Evolutionary conservation across 176 grass and related monocot genomes (phyloP).

Genomic region (Alopecurus myosuroides): DNA sequence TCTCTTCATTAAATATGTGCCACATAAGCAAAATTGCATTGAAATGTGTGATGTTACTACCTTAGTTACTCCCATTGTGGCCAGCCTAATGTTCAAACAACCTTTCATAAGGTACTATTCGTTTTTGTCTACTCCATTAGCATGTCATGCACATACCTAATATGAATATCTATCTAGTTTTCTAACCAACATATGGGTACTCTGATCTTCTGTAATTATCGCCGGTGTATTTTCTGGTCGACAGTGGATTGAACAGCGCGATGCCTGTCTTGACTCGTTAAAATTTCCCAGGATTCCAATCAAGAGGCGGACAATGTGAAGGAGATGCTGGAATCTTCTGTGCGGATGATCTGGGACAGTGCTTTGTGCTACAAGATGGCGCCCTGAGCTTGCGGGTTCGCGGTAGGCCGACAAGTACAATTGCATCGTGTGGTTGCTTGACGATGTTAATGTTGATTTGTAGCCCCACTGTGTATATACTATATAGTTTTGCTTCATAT

Average conservation of each 20-base stretch:
- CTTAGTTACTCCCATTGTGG: too few species aligned
- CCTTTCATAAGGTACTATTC: neutral
- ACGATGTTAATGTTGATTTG: neutral
- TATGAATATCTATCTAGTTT: neutral
- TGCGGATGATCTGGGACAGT: conserved; percentile 30
- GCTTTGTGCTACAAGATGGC: conserved; percentile 19
- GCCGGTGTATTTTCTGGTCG: neutral
- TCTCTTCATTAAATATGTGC: too few species aligned
- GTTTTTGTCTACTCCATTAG: neutral
- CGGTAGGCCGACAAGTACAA: neutral
- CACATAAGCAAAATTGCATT: too few species aligned
- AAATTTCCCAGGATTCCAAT: conserved; percentile 7
- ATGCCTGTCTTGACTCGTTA: neutral
- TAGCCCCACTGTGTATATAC: neutral
- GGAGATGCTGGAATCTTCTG: conserved; percentile 31
- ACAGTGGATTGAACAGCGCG: neutral
- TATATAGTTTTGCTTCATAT: neutral
- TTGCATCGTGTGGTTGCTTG: neutral
- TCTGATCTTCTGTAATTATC: neutral
- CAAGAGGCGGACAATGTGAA: neutral
- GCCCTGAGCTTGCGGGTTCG: neutral
- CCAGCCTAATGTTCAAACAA: neutral
- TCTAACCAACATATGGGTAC: neutral
- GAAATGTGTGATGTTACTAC: too few species aligned
- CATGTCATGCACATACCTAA: neutral